A percentile compares a stretch with the other conserved stretches of the same genome.
phyloP scores from a whole-genome alignment of 805 yeast genomes.

The Tetrapisispora arboricola region DNA sequence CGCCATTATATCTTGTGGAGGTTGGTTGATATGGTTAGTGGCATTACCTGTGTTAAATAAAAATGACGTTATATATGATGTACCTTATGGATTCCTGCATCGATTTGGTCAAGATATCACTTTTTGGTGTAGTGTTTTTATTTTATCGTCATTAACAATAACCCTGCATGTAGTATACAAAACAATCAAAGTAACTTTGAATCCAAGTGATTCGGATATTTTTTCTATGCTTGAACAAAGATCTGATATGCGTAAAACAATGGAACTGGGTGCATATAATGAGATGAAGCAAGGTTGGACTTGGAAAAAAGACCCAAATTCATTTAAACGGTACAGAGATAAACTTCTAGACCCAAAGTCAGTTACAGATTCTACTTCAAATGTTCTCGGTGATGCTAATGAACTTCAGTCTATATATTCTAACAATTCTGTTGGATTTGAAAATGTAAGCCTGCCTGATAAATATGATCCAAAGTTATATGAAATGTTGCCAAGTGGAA shows the following conservation, averaged over 20 bases:
- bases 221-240: conserved; percentile 73
- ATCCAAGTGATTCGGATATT: conserved; percentile 66
- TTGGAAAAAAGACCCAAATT: conserved; percentile 41
- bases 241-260: conserved; percentile 48
- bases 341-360: conserved; percentile 7
- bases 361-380: neutral
- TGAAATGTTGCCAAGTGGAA: conserved; percentile 70
- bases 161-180: conserved; percentile 57
- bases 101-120: conserved; percentile 72
- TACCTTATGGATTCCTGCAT: conserved; percentile 52
- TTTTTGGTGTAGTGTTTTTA: conserved; percentile 75
- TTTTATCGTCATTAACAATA: conserved; percentile 47
- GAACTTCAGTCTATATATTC: neutral
- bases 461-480: conserved; percentile 26
- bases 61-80: conserved; percentile 51
- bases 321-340: conserved; percentile 21
- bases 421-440: neutral
- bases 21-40: conserved; percentile 80
- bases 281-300: conserved; percentile 77
- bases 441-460: neutral
- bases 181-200: conserved; percentile 42
- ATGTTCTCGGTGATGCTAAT: neutral
- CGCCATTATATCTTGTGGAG: conserved; percentile 61
- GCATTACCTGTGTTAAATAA: conserved; percentile 61
- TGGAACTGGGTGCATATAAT: conserved; percentile 62